These are phyloP conservation scores for Amniculicola lignicola DNA, from an alignment of 495 filamentous ascomycete species.

Conservation along the genomic window DNA sequence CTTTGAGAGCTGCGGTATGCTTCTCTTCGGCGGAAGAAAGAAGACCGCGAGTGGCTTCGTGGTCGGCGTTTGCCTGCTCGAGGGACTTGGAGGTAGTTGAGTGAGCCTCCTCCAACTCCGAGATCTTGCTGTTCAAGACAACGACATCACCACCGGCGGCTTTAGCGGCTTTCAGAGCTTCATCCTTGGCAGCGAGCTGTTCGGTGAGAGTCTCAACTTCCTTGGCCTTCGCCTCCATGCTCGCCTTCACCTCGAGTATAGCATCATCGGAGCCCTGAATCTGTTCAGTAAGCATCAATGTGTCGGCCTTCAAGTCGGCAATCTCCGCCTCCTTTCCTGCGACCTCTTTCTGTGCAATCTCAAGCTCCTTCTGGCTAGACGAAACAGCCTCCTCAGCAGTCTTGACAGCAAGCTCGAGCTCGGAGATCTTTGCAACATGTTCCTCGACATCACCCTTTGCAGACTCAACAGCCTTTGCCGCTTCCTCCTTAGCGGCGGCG, in stretches of 20 bases:
- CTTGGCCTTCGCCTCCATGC: not conserved
- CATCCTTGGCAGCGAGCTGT: not conserved
- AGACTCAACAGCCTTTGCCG: conserved; percentile 1
- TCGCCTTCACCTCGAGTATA: not conserved
- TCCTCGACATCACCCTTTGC: conserved; percentile 16
- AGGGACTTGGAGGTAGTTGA: conserved; percentile 3
- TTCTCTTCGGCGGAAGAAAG: conserved; percentile 16
- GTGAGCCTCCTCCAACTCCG: conserved; percentile 6
- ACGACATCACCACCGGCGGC: not conserved
- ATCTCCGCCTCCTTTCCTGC: not conserved
- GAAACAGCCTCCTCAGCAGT: too few species aligned
- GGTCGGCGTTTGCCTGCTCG: conserved; percentile 14
- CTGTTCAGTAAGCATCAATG: too few species aligned
- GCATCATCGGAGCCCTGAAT: too few species aligned
- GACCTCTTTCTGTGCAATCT: not conserved
- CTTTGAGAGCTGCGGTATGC: conserved; percentile 4
- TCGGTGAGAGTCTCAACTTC: not conserved
- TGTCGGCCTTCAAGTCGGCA: too few species aligned
- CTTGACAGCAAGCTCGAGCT: not conserved
- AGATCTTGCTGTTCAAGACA: not conserved
- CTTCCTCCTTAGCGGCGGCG: not conserved
- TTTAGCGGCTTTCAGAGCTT: not conserved
- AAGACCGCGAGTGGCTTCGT: conserved; percentile 8
- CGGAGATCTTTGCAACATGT: conserved; percentile 6
- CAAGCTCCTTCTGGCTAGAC: not conserved